Percentiles rank a stretch among this genome's conserved stretches.
Evolutionary conservation across 305 asterid species (phyloP).

Genomic region (Salvia sclarea): DNA sequence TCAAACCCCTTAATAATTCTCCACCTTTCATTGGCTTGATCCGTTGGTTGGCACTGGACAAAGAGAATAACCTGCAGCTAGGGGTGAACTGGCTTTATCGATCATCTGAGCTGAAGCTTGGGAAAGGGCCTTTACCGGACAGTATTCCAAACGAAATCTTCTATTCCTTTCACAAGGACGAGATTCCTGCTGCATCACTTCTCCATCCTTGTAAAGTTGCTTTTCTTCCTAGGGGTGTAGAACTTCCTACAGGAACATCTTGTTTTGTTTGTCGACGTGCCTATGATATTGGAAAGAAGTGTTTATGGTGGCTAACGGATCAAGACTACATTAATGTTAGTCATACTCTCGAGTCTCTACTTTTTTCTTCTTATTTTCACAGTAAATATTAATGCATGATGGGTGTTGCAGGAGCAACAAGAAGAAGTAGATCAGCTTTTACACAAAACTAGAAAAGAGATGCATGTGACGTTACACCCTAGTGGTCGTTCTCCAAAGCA

Average conservation of each 20-base stretch:
- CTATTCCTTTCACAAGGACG: constrained; percentile 62
- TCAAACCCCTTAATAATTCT: constrained; percentile 68
- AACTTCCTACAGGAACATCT: constrained; percentile 76
- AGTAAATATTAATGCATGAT: neutral
- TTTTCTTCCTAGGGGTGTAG: constrained; percentile 86
- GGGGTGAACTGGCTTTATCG: constrained; percentile 93
- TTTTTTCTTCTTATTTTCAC: neutral
- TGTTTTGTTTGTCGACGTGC: constrained; percentile 86
- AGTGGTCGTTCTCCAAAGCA: constrained; percentile 83
- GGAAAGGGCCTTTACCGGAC: constrained; percentile 65
- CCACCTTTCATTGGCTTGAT: constrained; percentile 85
- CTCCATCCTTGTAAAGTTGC: constrained; percentile 99
- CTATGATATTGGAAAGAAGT: constrained; percentile 71
- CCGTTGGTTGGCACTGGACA: constrained; percentile 45
- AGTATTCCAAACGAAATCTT: constrained; percentile 70
- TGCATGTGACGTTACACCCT: constrained; percentile 69
- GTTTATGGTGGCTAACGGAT: constrained; percentile 94
- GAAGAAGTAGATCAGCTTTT: constrained; percentile 71
- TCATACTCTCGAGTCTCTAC: constrained; percentile 5
- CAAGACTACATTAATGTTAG: constrained; percentile 81
- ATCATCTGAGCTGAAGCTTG: constrained; percentile 84
- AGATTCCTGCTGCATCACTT: constrained; percentile 82
- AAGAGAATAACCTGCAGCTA: constrained; percentile 58
- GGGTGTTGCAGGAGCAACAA: constrained; percentile 59
- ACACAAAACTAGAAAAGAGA: constrained; percentile 56